Evolutionary conservation across 2,329 filamentous ascomycete species (phyloP).

Genomic region (Cytospora paraplurivora): DNA sequence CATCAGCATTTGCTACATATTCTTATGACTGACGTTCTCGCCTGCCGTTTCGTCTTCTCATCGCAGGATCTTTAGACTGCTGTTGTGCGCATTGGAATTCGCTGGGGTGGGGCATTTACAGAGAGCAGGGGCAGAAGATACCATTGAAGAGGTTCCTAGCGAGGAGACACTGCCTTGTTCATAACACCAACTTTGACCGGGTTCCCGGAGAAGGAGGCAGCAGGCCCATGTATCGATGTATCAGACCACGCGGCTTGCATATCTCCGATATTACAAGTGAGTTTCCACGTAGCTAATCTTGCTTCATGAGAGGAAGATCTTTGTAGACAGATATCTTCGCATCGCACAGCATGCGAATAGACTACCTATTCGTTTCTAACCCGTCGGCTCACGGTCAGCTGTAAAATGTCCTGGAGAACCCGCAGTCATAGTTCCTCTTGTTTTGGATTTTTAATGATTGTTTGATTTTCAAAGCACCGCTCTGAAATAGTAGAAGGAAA

Average conservation of each 20-base stretch:
- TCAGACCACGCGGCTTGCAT: too few species aligned
- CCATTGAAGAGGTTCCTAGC: too few species aligned
- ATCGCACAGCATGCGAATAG: neutral
- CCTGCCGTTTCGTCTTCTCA: neutral
- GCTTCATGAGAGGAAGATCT: neutral
- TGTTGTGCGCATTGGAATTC: too few species aligned
- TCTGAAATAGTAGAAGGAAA: slow-evolving; percentile 3
- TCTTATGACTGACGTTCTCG: neutral
- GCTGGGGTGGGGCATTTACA: too few species aligned
- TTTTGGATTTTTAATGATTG: neutral
- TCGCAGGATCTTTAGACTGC: neutral
- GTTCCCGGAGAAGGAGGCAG: too few species aligned
- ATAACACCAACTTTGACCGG: too few species aligned
- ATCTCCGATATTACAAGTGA: neutral
- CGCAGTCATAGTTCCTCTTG: neutral
- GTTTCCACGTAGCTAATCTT: neutral
- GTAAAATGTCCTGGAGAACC: neutral
- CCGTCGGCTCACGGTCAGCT: neutral
- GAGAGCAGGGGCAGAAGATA: too few species aligned
- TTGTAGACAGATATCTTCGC: neutral
- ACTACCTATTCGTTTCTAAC: neutral
- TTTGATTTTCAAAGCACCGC: slow-evolving; percentile 8
- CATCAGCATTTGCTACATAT: neutral
- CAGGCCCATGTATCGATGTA: too few species aligned
- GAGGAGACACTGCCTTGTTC: too few species aligned